phyloP scores from a whole-genome alignment of 176 grass and related monocot genomes.

The Oryza meyeriana region DNA sequence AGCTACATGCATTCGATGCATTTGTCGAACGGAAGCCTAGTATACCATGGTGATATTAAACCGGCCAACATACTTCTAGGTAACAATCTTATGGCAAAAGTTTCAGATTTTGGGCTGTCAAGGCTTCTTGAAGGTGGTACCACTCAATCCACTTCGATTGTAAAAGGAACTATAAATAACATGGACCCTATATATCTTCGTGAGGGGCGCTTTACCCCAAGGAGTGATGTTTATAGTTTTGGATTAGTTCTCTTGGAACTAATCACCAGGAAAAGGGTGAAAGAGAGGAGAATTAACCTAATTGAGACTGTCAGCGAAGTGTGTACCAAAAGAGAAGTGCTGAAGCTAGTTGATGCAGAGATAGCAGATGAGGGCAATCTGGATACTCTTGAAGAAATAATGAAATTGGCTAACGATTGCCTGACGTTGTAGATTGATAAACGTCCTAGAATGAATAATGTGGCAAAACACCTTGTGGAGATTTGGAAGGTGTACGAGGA shows the following conservation, averaged over 20 bases:
- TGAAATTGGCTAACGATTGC: slow-evolving; percentile 11
- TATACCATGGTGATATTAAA: no score
- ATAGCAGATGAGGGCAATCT: background rate
- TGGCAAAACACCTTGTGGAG: background rate
- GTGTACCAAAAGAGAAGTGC: background rate
- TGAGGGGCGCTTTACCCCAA: slow-evolving; percentile 7
- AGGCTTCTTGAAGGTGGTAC: slow-evolving; percentile 5
- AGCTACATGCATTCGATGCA: no score
- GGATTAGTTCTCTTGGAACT: slow-evolving; percentile 19
- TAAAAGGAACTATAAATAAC: slow-evolving; percentile 24
- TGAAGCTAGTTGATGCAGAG: slow-evolving; percentile 9
- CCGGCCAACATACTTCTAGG: no score
- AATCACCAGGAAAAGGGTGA: slow-evolving; percentile 19
- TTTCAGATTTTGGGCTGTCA: no score
- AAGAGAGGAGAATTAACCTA: background rate
- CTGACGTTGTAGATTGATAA: background rate
- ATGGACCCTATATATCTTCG: slow-evolving; percentile 28
- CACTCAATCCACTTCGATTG: slow-evolving; percentile 16
- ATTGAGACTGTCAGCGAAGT: slow-evolving; percentile 6
- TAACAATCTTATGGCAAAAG: no score
- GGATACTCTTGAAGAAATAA: background rate
- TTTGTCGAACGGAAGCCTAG: no score
- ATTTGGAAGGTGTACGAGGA: background rate
- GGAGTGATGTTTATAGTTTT: slow-evolving; percentile 31
- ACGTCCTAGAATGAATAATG: slow-evolving; percentile 28